These are phyloP conservation scores for Solanum lycopersicoides DNA, from an alignment of 257 asterid genomes.

Conservation along the genomic window DNA sequence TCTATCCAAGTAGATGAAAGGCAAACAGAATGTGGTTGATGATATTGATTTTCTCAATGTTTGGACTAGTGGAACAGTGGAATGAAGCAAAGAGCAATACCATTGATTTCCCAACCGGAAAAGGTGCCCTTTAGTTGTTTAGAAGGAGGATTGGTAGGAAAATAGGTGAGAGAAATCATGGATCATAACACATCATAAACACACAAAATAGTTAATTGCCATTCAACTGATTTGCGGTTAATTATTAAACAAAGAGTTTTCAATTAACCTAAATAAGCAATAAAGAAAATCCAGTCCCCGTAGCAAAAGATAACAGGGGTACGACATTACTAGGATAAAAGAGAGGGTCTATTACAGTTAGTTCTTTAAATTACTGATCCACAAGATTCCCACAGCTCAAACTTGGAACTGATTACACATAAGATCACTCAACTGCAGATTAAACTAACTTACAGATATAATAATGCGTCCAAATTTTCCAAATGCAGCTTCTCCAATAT, in stretches of 20 bases:
- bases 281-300: neutral
- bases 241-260: neutral
- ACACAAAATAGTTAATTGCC: neutral
- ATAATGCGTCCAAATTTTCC: constrained; percentile 67
- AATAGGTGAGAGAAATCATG: neutral
- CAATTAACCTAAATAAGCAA: neutral
- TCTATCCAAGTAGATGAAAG: neutral
- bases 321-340: neutral
- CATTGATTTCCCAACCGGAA: neutral
- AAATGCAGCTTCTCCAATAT: constrained; percentile 84
- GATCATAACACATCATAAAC: neutral
- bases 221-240: neutral
- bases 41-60: neutral
- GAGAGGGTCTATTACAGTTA: neutral
- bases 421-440: neutral
- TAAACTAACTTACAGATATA: constrained; percentile 46
- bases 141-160: neutral
- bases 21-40: neutral
- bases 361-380: neutral
- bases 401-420: neutral
- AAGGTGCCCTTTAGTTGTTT: neutral
- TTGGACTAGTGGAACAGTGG: neutral
- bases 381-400: neutral
- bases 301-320: neutral
- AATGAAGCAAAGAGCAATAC: neutral